Evolutionary conservation across 495 filamentous ascomycete genomes (phyloP).

Genomic region (Lasiosphaeria ovina): DNA sequence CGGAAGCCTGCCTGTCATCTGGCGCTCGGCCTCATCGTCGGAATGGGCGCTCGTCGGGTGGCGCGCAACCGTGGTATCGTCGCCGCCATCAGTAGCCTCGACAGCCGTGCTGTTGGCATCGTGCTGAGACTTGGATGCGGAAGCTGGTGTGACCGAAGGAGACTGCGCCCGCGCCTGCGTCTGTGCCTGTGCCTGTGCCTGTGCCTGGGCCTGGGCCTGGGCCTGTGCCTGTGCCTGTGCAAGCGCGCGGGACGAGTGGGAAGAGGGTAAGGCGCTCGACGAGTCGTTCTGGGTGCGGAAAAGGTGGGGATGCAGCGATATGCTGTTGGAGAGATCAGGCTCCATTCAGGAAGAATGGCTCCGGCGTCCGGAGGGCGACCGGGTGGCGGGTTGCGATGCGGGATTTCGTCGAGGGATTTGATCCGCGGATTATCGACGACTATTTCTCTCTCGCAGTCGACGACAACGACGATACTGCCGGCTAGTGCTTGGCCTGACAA

Average conservation of each 20-base stretch:
- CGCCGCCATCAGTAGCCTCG: conserved; percentile 46
- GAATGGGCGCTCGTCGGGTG: conserved; percentile 33
- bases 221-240: conserved; percentile 18
- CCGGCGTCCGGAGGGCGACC: too few relatives aligned
- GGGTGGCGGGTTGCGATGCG: too few relatives aligned
- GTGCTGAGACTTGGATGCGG: conserved; percentile 27
- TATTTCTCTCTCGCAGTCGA: too few relatives aligned
- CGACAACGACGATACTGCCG: too few relatives aligned
- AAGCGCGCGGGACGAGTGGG: conserved; percentile 9
- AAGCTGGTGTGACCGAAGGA: conserved; percentile 27
- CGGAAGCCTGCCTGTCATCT: conserved; percentile 43
- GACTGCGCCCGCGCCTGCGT: background rate
- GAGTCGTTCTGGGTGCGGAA: conserved; percentile 45
- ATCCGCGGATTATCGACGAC: too few relatives aligned
- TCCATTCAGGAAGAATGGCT: conserved; percentile 22
- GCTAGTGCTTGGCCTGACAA: too few relatives aligned
- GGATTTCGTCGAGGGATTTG: too few relatives aligned
- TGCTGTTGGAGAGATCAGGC: conserved; percentile 40
- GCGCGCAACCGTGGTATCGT: conserved; percentile 46
- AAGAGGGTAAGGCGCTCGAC: conserved; percentile 18
- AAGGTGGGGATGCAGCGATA: conserved; percentile 45
- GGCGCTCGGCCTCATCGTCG: conserved; percentile 74
- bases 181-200: background rate
- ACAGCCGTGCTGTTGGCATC: conserved; percentile 43
- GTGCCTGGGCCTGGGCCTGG: too few relatives aligned